A percentile compares a stretch with the other conserved stretches of the same genome.
These are phyloP conservation scores for Citrullus mucosospermus DNA, from an alignment of 306 rosid genomes.

Conservation along the genomic window DNA sequence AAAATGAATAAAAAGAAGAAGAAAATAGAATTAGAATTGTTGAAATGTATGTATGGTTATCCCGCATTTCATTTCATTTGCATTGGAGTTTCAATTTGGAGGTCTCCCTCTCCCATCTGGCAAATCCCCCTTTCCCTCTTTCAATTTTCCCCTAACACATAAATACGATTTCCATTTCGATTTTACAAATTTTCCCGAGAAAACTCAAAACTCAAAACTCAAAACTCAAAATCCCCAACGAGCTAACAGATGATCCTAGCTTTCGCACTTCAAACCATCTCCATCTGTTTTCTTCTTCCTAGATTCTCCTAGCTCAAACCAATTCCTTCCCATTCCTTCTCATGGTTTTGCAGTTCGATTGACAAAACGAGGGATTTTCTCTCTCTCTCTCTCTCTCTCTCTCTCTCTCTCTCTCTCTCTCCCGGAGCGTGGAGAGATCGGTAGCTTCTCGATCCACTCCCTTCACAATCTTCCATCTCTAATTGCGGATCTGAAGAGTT, in stretches of 20 bases:
- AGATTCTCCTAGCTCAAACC: background rate
- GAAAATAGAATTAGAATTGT: background rate
- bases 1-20: background rate
- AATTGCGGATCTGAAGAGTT: constrained; percentile 14
- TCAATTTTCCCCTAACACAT: background rate
- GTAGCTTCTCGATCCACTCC: background rate
- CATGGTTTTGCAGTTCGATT: background rate
- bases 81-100: background rate
- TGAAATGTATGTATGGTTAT: background rate
- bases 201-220: background rate
- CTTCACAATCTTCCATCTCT: background rate
- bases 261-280: background rate
- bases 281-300: background rate
- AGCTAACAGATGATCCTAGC: background rate
- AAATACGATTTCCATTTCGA: background rate
- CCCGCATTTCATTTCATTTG: background rate
- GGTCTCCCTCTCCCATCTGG: background rate
- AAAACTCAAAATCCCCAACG: background rate
- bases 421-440: background rate
- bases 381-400: background rate
- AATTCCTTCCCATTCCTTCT: background rate
- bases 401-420: background rate
- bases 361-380: background rate
- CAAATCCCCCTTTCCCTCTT: background rate
- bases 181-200: background rate